Percentiles rank a stretch among this genome's conserved stretches.
phyloP scores from a whole-genome alignment of 169 alveolate genomes.

The Plasmodium vivax region DNA sequence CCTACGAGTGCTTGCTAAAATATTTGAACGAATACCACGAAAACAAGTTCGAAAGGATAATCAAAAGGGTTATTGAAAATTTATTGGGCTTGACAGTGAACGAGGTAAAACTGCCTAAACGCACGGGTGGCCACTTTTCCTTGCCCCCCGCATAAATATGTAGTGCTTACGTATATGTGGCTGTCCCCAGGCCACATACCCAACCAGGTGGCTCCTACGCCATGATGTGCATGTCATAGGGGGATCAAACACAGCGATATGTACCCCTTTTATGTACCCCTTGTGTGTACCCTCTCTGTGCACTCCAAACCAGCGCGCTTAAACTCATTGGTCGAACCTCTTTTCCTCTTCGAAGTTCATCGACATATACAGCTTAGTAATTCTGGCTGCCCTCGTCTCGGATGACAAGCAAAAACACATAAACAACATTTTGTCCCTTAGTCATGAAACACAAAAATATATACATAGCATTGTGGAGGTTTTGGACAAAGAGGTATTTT shows the following conservation, averaged over 20 bases:
- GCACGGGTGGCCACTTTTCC: not conserved
- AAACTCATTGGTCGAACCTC: not conserved
- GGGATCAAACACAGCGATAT: not conserved
- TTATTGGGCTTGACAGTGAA: slow-evolving; percentile 10
- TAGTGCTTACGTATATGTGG: not conserved
- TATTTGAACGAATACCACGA: slow-evolving; percentile 71
- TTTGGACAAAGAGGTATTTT: slow-evolving; percentile 59
- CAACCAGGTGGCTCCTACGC: not conserved
- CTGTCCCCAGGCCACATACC: not conserved
- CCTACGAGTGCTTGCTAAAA: slow-evolving; percentile 56
- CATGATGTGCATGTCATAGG: not conserved
- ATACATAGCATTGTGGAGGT: slow-evolving; percentile 58
- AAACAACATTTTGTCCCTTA: slow-evolving; percentile 59
- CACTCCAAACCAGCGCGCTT: not conserved
- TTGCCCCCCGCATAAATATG: not conserved
- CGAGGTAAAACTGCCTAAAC: slow-evolving; percentile 21
- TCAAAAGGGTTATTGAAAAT: slow-evolving; percentile 23
- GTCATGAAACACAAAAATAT: slow-evolving; percentile 74
- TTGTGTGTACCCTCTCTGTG: not conserved
- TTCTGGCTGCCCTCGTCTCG: slow-evolving; percentile 70
- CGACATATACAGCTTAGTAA: slow-evolving; percentile 64
- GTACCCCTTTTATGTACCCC: not conserved
- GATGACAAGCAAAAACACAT: slow-evolving; percentile 70
- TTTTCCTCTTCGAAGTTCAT: slow-evolving; percentile 33
- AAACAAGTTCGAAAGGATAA: slow-evolving; percentile 54